A percentile compares a stretch with the other conserved stretches of the same genome.
phyloP scores from a whole-genome alignment of 176 grass and related monocot genomes.

The Stipa capillata region DNA sequence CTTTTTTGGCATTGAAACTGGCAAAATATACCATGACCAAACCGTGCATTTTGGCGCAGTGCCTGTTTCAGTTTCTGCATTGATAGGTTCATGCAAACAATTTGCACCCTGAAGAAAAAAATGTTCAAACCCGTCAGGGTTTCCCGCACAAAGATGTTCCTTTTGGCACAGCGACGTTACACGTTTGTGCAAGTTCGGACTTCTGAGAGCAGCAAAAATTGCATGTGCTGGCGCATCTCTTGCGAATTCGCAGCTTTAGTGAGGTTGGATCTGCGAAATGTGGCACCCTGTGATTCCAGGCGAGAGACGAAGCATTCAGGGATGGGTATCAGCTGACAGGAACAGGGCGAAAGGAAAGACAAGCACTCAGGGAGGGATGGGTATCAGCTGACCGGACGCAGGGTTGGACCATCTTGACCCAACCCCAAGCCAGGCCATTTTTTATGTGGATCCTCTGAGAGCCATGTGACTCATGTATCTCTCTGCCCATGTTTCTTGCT shows the following conservation, averaged over 20 bases:
- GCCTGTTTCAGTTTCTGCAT: neutral
- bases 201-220: neutral
- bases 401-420: neutral
- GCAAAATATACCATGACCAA: neutral
- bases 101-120: neutral
- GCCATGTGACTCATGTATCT: neutral
- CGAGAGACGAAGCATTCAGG: slow-evolving; percentile 10
- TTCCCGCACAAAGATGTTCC: neutral
- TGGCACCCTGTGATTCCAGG: neutral
- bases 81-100: neutral
- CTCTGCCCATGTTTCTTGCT: neutral
- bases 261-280: slow-evolving; percentile 35
- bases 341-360: slow-evolving; percentile 16
- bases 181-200: neutral
- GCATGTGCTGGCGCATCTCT: neutral
- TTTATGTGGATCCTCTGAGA: neutral
- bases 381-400: neutral
- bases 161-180: slow-evolving; percentile 6
- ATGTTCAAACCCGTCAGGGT: neutral
- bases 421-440: neutral
- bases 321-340: slow-evolving; percentile 18
- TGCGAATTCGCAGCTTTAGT: neutral
- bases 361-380: slow-evolving; percentile 2
- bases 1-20: neutral
- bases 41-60: neutral